Evolutionary conservation across 2,329 filamentous ascomycete species (phyloP).

Genomic region (Verticillium nonalfalfae): DNA sequence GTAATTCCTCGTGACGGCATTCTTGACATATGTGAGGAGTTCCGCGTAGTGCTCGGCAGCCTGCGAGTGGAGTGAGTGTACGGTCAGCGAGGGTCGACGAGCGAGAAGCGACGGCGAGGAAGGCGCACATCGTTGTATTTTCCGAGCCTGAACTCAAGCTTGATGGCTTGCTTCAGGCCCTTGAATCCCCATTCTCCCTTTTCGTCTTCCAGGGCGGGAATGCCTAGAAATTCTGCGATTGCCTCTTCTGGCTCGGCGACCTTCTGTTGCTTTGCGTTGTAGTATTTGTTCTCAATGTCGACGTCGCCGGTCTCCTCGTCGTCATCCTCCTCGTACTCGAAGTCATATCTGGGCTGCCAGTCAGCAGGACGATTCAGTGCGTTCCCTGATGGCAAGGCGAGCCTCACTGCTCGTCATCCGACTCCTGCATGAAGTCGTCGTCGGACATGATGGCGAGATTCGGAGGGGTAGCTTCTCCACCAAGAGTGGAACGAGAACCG

Average conservation of each 20-base stretch:
- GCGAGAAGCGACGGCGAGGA: not conserved
- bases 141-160: conserved; percentile 90
- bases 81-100: conserved; percentile 12
- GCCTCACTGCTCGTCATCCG: conserved; percentile 36
- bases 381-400: not conserved
- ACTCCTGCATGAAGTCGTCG: conserved; percentile 44
- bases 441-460: conserved; percentile 40
- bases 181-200: conserved; percentile 99
- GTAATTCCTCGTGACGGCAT: conserved; percentile 93
- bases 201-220: conserved; percentile 76
- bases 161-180: conserved; percentile 94
- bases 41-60: conserved; percentile 89
- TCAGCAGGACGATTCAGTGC: conserved; percentile 6
- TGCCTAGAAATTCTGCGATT: conserved; percentile 84
- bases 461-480: conserved; percentile 77
- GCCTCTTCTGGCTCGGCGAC: conserved; percentile 78
- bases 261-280: conserved; percentile 98
- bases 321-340: conserved; percentile 92
- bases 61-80: conserved; percentile 33
- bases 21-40: conserved; percentile 95
- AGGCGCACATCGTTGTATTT: conserved; percentile 68
- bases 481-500: conserved; percentile 78
- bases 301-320: conserved; percentile 84
- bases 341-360: conserved; percentile 62
- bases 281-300: conserved; percentile 99